Evolutionary conservation across 2,329 filamentous ascomycete species (phyloP), one percentile per base, ranked within the genome.

Genomic region (Cytospora piceae): DNA sequence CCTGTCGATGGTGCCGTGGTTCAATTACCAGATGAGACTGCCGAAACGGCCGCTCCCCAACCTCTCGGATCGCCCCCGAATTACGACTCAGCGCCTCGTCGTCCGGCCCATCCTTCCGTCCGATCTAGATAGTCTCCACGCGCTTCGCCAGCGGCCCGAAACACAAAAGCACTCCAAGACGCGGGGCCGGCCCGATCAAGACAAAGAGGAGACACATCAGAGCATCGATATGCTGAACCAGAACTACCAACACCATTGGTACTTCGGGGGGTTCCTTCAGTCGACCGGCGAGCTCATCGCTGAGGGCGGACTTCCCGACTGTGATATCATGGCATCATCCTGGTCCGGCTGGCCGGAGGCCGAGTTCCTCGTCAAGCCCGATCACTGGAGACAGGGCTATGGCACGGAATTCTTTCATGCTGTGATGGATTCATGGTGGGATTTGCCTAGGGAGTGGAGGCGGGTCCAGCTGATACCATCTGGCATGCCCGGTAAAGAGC

Each of bases 331-430:
- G 29, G 57, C 59, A 31, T 58, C 29, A 17, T 34, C 53, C 8
- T 31, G 56, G 14, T 66, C 56, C 12, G 64, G 65, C 5, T 61
- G 65, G 61, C 67, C 67, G 14, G 67, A 68, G 58, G 61, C 42
- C 24, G 67, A 68, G 34, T 57, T 68, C 12, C 34, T 67, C 31
- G 17, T 68, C 20, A 61, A 61, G 58, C 46, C 34, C 8, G 29
- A 32, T 11, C 58, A 67, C 51, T 63, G 64, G 61, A 56, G 67
- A n/a, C 67, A 68, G 51, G 67, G 67, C 15, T 68, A 68, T 58
- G 67, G 67, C 11, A 59, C 67, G 24, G 67, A 68, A 49, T 15
- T 65, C n/a, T 24, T 63, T 17, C 20, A 22, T 2, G 67, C 53
- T 14, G 58, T 64, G 8, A 52, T 64, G 24, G 39, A 59, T 6